Conservation (phyloP, 2,329 filamentous ascomycete species). For the Exophiala sp. region DNA sequence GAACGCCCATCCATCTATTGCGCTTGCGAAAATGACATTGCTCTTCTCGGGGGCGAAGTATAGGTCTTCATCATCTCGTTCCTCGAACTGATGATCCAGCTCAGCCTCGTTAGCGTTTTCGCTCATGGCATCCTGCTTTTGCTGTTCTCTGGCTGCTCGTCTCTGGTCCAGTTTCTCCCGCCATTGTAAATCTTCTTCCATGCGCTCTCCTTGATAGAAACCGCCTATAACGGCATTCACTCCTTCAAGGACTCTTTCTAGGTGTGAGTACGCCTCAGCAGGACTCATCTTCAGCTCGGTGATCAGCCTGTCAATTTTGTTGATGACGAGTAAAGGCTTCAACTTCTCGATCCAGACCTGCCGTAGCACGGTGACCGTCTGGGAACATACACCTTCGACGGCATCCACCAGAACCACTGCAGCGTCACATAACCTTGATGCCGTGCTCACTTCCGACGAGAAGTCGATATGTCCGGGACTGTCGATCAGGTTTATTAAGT, state of each 20-base stretch:
- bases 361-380: slow-evolving; percentile 91
- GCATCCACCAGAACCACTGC: slow-evolving; percentile 92
- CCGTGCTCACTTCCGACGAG: slow-evolving; percentile 94
- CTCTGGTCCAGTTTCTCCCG: slow-evolving; percentile 85
- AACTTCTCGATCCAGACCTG: slow-evolving; percentile 95
- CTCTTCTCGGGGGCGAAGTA: slow-evolving; percentile 98
- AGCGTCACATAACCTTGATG: slow-evolving; percentile 87
- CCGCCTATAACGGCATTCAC: slow-evolving; percentile 96
- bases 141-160: slow-evolving; percentile 57
- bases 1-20: slow-evolving; percentile 98
- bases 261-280: slow-evolving; percentile 77
- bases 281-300: slow-evolving; percentile 94
- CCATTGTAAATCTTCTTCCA: slow-evolving; percentile 98
- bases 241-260: slow-evolving; percentile 85
- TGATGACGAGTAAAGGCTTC: slow-evolving; percentile 89
- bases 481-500: slow-evolving; percentile 94
- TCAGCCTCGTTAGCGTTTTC: slow-evolving; percentile 36
- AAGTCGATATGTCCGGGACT: slow-evolving; percentile 98
- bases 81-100: slow-evolving; percentile 63
- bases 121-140: slow-evolving; percentile 32
- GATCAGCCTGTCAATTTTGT: slow-evolving; percentile 94
- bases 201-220: slow-evolving; percentile 95
- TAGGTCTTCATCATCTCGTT: slow-evolving; percentile 90
- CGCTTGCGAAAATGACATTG: slow-evolving; percentile 98
- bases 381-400: slow-evolving; percentile 95